Evolutionary conservation across 768 basidiomycete species (phyloP), one percentile per base, ranked within the genome.

Genomic region (Cystoderma amianthinum): DNA sequence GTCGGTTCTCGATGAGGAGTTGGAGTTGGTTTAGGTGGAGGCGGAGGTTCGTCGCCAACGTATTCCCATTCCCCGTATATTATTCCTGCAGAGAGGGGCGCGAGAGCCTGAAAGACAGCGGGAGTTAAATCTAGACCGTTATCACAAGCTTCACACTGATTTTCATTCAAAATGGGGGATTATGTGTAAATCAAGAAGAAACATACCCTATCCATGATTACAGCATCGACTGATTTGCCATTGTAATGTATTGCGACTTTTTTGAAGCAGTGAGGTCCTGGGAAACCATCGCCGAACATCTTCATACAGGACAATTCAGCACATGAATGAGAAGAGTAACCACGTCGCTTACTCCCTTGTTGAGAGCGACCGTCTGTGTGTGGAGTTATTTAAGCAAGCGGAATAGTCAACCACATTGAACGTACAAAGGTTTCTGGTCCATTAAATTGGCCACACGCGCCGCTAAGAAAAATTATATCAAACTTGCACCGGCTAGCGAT

Each of bases 41-140:
- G 7, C 7, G 34, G 34, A 16, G 34, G 34, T 7, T 16, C 62
- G 38, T 53, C 74, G 41, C 62, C 68, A 44, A 59, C 61, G 63
- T 65, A 81, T 46, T 55, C 67, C 86, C 86, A 90, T 5, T 56
- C 49, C 37, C 79, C 82, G 46, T 71, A 71, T 38, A 89, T 50
- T 4, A 82, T 72, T 32, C 86, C 87, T 2, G 32, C 55, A 28
- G 51, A 52, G 35, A 65, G 50, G 15, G 50, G 6, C 3, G 72
- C 76, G 52, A 90, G 85, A 67, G 63, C 74, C 20, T 60, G 43
- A 61, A 91, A 90, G 36, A 90, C 69, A 39, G 80, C 78, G 11
- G 60, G 52, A 19, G 80, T 79, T 42, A 89, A 64, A 62, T 91
- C 88, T 19, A 89, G 71, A 32, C 76, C 85, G 19, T 69, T 72